Base-by-base conservation (phyloP, 108 stramenopile species). In the Nannochloropsis salina region DNA sequence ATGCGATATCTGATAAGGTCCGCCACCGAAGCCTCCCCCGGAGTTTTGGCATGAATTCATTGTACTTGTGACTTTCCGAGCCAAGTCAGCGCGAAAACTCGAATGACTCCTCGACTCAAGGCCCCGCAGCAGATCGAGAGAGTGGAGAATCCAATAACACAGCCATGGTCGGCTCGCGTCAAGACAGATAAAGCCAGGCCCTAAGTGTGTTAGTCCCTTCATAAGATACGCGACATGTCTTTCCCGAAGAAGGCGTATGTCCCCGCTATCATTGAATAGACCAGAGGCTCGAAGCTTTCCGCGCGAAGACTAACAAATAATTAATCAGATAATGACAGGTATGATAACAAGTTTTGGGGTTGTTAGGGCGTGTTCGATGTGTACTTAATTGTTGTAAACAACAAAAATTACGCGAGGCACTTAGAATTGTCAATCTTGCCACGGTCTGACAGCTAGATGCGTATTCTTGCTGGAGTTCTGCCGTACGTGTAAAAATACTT, bases 81-180 rank as follows among this genome's bases (percentile, higher is more conserved):
- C 11, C 2, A 84, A 11, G 2, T 47, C 74, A 12, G 42, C n/a
- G 41, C 80, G 10, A 51, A 5, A 51, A 5, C 1, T 43, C 12
- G 18, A 42, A 11, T 18, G 82, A 11, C 82, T 47, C n/a, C 42
- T 82, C 31, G 42, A 12, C 15, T 80, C 92, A n/a, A 93, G 87
- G 44, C 86, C 87, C 6, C 86, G 93, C 83, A 98, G 90, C 61
- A 99, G 91, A 89, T 98, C 96, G 81, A 94, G 92, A 1, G 93
- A 93, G 83, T 99, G 97, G 40, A 96, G 82, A 61, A 95, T 95
- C 99, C 97, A 98, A 87, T 97, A 98, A 2, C 94, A 82, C 84
- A 99, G 94, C 98, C 97, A 99, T 3, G 98, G 95, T 44, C 96
- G 95, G 88, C 94, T 95, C 42, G 97, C 93, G 88, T 99, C 98